phyloP scores from a whole-genome alignment of 176 grass and related monocot genomes.

The Paspalum vaginatum region DNA sequence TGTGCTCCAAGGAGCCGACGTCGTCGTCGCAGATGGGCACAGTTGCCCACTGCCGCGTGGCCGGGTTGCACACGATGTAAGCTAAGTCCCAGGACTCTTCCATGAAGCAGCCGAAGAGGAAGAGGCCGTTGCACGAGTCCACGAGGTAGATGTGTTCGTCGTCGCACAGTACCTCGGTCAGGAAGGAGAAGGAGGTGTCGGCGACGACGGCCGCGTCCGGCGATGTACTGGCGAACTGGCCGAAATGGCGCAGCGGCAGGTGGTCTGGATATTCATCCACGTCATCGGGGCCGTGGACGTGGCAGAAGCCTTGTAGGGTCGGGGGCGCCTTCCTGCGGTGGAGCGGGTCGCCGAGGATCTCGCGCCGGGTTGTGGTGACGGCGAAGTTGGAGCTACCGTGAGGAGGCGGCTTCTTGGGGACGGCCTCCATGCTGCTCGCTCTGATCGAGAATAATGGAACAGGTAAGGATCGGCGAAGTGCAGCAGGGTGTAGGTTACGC shows the following conservation, averaged over 20 bases:
- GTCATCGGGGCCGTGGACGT: too few relatives aligned
- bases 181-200: neutral
- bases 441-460: neutral
- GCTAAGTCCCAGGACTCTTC: neutral
- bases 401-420: neutral
- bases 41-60: neutral
- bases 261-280: neutral
- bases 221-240: too few relatives aligned
- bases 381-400: neutral
- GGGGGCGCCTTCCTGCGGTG: neutral
- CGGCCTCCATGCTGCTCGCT: neutral
- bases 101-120: neutral
- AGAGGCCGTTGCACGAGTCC: conserved; percentile 13
- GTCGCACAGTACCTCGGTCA: neutral
- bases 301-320: neutral
- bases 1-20: too few relatives aligned
- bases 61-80: neutral
- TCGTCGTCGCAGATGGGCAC: neutral
- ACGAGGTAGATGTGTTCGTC: neutral
- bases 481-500: too few relatives aligned
- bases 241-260: too few relatives aligned
- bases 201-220: too few relatives aligned
- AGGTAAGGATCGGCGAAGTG: neutral
- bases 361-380: neutral
- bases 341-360: neutral